These are phyloP conservation scores for Candida glucosophila DNA, from an alignment of 1,139 yeast genomes.

Conservation along the genomic window DNA sequence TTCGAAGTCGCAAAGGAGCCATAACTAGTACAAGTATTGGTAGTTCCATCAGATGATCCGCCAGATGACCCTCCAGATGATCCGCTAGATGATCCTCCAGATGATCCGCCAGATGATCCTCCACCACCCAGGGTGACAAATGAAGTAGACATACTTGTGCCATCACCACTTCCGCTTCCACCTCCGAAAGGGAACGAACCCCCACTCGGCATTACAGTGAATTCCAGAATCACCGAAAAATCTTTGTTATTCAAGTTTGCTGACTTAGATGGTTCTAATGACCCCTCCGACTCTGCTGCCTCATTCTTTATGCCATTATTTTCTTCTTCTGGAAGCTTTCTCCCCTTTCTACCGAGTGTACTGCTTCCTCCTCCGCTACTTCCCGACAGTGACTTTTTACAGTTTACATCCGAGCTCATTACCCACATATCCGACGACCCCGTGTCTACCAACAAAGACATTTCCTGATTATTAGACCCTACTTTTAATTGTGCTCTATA, in stretches of 20 bases:
- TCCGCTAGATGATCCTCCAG: constrained; percentile 4
- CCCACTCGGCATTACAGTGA: background rate
- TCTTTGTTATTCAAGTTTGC: constrained; percentile 1
- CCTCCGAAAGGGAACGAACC: constrained; percentile 2
- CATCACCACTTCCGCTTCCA: background rate
- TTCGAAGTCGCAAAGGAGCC: constrained; percentile 32
- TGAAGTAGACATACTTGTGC: background rate
- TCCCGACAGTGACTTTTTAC: constrained; percentile 36
- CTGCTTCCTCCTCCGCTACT: constrained; percentile 27
- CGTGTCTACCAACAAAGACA: constrained; percentile 33
- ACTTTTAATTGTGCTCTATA: constrained; percentile 35
- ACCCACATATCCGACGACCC: constrained; percentile 44
- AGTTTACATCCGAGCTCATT: constrained; percentile 24
- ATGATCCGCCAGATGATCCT: constrained; percentile 1
- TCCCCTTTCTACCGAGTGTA: constrained; percentile 1
- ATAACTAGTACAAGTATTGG: constrained; percentile 25
- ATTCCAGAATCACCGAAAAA: constrained; percentile 1
- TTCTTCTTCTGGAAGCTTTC: background rate
- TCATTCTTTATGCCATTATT: background rate
- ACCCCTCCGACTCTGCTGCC: constrained; percentile 1
- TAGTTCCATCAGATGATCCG: constrained; percentile 5
- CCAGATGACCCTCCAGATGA: constrained; percentile 6
- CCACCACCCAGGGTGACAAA: no score
- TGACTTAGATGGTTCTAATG: constrained; percentile 1
- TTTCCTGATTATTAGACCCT: constrained; percentile 24